These are phyloP conservation scores for Lentinula sp. DNA, from an alignment of 768 basidiomycete genomes.

Conservation along the genomic window DNA sequence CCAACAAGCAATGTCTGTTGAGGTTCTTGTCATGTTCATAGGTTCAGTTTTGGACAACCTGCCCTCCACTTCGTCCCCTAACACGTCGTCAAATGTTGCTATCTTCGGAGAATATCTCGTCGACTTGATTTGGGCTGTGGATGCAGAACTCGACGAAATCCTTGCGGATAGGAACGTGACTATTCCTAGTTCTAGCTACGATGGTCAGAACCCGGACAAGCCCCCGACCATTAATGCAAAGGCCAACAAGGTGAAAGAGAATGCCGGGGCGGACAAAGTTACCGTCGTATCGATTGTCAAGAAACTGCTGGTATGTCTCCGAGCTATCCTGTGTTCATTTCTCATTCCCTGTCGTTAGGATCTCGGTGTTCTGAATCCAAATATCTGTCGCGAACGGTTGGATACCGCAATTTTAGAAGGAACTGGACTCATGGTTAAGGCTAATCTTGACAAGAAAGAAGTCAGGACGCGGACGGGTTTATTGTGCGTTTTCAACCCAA, in stretches of 20 bases:
- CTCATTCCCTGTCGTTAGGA: slow-evolving; percentile 31
- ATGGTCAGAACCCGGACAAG: slow-evolving; percentile 25
- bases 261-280: slow-evolving; percentile 59
- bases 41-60: slow-evolving; percentile 52
- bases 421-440: slow-evolving; percentile 61
- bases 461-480: slow-evolving; percentile 74
- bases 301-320: slow-evolving; percentile 49
- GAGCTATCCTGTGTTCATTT: not conserved
- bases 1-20: slow-evolving; percentile 37
- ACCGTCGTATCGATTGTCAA: slow-evolving; percentile 52
- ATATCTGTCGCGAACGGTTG: slow-evolving; percentile 67
- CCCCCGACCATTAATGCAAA: slow-evolving; percentile 22
- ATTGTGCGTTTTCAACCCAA: slow-evolving; percentile 49
- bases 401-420: slow-evolving; percentile 58
- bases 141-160: slow-evolving; percentile 70
- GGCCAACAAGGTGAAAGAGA: slow-evolving; percentile 40
- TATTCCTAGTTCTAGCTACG: slow-evolving; percentile 25
- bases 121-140: slow-evolving; percentile 79
- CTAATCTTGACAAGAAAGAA: slow-evolving; percentile 68
- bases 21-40: slow-evolving; percentile 56
- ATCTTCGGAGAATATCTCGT: slow-evolving; percentile 66
- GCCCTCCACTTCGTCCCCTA: slow-evolving; percentile 65
- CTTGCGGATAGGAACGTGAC: slow-evolving; percentile 46
- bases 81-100: slow-evolving; percentile 33
- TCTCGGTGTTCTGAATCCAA: slow-evolving; percentile 47